Evolutionary conservation across 352 stramenopile genomes (phyloP).

Genomic region (Phytophthora cajani): DNA sequence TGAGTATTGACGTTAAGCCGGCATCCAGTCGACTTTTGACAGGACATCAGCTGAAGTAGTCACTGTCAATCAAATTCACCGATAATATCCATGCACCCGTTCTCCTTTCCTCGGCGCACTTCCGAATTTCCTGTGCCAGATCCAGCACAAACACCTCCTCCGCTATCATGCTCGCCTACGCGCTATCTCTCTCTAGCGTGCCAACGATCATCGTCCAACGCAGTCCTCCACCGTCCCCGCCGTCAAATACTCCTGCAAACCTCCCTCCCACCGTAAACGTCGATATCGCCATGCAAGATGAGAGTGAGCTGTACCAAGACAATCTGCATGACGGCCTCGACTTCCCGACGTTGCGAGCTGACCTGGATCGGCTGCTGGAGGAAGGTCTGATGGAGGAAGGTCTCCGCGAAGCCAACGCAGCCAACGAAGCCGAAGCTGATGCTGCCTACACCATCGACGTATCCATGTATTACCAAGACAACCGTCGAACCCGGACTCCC

Average conservation of each 20-base stretch:
- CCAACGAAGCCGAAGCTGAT: slow-evolving; percentile 2
- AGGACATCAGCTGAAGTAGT: background rate
- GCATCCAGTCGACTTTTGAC: too few relatives aligned
- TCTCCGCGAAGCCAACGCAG: background rate
- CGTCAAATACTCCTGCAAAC: background rate
- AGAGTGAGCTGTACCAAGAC: slow-evolving; percentile 5
- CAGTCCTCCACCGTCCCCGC: background rate
- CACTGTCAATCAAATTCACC: background rate
- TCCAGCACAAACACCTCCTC: background rate
- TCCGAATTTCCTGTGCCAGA: slow-evolving; percentile 17
- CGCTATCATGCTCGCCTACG: slow-evolving; percentile 28
- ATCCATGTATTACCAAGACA: slow-evolving; percentile 1
- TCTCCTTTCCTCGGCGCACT: slow-evolving; percentile 24
- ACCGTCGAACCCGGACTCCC: background rate
- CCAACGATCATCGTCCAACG: slow-evolving; percentile 1
- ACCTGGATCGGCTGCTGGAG: slow-evolving; percentile 36
- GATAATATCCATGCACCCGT: background rate
- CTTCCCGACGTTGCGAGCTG: slow-evolving; percentile 25
- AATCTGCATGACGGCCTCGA: slow-evolving; percentile 32
- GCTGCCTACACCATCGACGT: slow-evolving; percentile 10
- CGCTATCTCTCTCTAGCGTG: slow-evolving; percentile 10
- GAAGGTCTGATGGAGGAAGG: slow-evolving; percentile 28
- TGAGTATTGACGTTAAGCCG: too few relatives aligned
- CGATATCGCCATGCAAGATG: slow-evolving; percentile 7
- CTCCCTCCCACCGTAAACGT: background rate